Percentiles rank a stretch among this genome's conserved stretches.
Conservation (phyloP, 352 stramenopile genomes). For the Phytopythium ostracodes region DNA sequence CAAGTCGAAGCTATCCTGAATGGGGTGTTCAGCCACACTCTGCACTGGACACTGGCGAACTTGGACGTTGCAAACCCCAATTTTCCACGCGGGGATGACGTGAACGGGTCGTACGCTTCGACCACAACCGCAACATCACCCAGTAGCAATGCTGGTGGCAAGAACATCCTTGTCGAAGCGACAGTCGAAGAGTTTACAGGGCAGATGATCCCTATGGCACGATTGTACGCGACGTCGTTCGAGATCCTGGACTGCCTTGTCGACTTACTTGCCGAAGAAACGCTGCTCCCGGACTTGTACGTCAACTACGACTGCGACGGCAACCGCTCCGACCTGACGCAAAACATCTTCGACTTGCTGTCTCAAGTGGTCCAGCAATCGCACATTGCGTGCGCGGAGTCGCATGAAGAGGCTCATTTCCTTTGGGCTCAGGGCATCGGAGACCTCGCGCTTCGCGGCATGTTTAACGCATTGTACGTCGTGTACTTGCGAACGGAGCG, state of each 20-base stretch:
- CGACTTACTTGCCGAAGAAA: slow-evolving; percentile 95
- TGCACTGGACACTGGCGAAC: slow-evolving; percentile 66
- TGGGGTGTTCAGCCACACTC: slow-evolving; percentile 57
- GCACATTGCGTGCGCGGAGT: slow-evolving; percentile 62
- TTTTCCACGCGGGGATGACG: slow-evolving; percentile 41
- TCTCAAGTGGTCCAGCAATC: slow-evolving; percentile 71
- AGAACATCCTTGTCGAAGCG: slow-evolving; percentile 32
- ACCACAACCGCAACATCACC: not conserved
- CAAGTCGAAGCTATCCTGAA: slow-evolving; percentile 77
- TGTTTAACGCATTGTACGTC: slow-evolving; percentile 79
- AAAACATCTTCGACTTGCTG: slow-evolving; percentile 95
- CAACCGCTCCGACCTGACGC: slow-evolving; percentile 88
- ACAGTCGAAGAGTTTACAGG: slow-evolving; percentile 64
- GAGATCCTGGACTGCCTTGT: slow-evolving; percentile 91
- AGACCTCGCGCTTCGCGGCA: slow-evolving; percentile 57
- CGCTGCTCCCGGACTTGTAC: slow-evolving; percentile 96
- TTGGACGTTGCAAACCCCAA: slow-evolving; percentile 59
- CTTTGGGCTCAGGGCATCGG: slow-evolving; percentile 62
- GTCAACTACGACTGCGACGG: slow-evolving; percentile 99
- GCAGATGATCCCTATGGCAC: slow-evolving; percentile 39
- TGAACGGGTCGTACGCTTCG: slow-evolving; percentile 2
- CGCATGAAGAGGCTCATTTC: slow-evolving; percentile 67
- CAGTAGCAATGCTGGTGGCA: not conserved
- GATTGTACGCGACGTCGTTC: slow-evolving; percentile 59
- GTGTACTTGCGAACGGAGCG: slow-evolving; percentile 55